Evolutionary conservation across 1,284 basidiomycete genomes (phyloP).

Genomic region (Papiliotrema fonsecae): DNA sequence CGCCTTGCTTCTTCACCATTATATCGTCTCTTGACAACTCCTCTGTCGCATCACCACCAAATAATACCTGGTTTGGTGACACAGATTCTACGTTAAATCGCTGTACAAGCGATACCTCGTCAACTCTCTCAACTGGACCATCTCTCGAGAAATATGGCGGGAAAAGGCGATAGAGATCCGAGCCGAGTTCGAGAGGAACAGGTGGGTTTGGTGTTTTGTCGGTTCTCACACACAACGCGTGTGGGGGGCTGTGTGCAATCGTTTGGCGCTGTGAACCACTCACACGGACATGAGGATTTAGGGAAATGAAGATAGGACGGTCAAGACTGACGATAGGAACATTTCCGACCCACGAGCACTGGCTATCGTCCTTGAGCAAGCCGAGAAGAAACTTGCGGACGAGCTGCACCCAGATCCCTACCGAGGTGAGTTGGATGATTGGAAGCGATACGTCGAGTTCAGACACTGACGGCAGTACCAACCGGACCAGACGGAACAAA

Average conservation of each 20-base stretch:
- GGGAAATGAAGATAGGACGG: no score
- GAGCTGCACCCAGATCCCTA: constrained; percentile 85
- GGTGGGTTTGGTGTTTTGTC: constrained; percentile 53
- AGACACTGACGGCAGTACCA: constrained; percentile 55
- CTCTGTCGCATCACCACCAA: neutral
- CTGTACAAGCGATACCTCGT: constrained; percentile 81
- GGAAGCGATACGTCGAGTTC: no score
- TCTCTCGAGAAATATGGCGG: constrained; percentile 80
- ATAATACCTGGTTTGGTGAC: neutral
- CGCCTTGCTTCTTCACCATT: neutral
- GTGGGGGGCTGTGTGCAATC: no score
- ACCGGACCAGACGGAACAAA: constrained; percentile 77
- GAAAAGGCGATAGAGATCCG: constrained; percentile 75
- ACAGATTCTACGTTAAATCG: constrained; percentile 74
- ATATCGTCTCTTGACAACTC: neutral
- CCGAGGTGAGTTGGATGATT: constrained; percentile 72
- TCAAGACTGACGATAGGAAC: constrained; percentile 54
- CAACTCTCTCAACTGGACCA: constrained; percentile 83
- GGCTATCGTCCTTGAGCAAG: constrained; percentile 71
- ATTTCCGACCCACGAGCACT: constrained; percentile 82
- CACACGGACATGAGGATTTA: no score
- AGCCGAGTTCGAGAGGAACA: constrained; percentile 86
- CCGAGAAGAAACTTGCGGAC: constrained; percentile 67
- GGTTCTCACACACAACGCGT: no score
- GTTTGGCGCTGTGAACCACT: no score